Base-by-base conservation (phyloP, 257 asterid genomes). In the Gentiana straminea region DNA sequence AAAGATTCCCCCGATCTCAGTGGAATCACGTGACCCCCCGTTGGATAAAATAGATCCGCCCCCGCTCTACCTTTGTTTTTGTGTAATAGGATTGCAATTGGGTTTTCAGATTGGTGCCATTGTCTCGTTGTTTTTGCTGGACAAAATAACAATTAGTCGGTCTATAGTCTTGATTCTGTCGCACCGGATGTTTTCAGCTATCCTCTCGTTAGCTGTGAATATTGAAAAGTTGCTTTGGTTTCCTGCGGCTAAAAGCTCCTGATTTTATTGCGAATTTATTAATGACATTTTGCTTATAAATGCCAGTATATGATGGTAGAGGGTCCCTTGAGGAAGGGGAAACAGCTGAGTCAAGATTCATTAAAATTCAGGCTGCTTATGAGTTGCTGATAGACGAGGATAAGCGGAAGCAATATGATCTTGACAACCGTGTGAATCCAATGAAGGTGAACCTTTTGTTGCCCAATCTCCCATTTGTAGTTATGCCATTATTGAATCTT, bases 301-400 rank as follows among this genome's bases (percentile, higher is more conserved):
- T 73, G 35, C 34, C 65, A 86, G 98, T 92, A 67, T 88, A 92
- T 73, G 73, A 85, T 74, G 98, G 97, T 35, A 83, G 94, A 79
- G 95, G 98, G 55, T 71, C 81, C 65, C 81, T 88, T 52, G 97
- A 88, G 33, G 97, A 85, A 76, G 99, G 92, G 66, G 99, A 92
- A 80, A 88, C 97, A 44, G 89, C 97, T 55, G 99, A 92, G 77
- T 68, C 91, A 73, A 84, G 97, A 73, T 92, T 92, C 68, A 92
- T 92, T 69, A 92, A 83, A 78, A 85, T 92, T 61, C 97, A 92
- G 66, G 98, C 95, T 58, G 98, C 98, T 50, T 85, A 92, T 62
- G 98, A 92, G 81, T 78, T 87, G 68, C 97, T 92, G 39, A 52
- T 88, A 57, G 95, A 92, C 76, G 80, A 64, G 61, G 94, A 92